These are phyloP conservation scores for Breynia disticha DNA, from an alignment of 441 rosid species.

Conservation along the genomic window DNA sequence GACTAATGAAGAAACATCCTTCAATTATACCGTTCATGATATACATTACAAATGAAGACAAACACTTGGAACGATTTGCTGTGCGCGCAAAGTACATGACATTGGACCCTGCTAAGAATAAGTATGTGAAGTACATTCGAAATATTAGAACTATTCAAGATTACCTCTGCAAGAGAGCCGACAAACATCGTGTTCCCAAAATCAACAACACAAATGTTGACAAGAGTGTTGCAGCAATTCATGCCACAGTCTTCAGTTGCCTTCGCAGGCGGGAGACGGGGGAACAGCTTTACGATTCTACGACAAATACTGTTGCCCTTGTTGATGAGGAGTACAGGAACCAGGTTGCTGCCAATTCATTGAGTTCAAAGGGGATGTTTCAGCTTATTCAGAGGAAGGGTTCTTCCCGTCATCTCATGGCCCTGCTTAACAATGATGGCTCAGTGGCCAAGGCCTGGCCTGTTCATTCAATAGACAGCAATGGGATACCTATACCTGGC, in stretches of 20 bases:
- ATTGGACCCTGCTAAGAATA: conserved; percentile 87
- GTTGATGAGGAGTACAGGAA: conserved; percentile 87
- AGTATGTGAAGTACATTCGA: conserved; percentile 89
- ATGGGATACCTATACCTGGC: conserved; percentile 34
- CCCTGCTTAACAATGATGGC: conserved; percentile 88
- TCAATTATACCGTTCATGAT: conserved; percentile 94
- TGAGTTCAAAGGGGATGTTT: conserved; percentile 92
- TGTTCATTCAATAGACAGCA: conserved; percentile 46
- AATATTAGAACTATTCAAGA: conserved; percentile 95
- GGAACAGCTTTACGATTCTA: conserved; percentile 70
- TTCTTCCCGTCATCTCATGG: conserved; percentile 93
- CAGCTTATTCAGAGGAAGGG: conserved; percentile 90
- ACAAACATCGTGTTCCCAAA: conserved; percentile 92
- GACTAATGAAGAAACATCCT: conserved; percentile 96
- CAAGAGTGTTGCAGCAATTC: conserved; percentile 91
- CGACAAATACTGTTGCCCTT: conserved; percentile 61
- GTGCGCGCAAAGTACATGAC: conserved; percentile 99
- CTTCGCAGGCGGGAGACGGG: conserved; percentile 78
- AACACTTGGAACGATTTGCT: conserved; percentile 93
- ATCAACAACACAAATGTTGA: conserved; percentile 95
- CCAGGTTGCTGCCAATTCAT: conserved; percentile 82
- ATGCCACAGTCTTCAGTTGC: conserved; percentile 92
- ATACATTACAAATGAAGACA: conserved; percentile 84
- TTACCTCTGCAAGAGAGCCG: conserved; percentile 81
- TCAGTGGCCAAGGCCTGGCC: conserved; percentile 97